Base-by-base conservation (phyloP, 1,284 basidiomycete species). In the Phlebopus sp. region DNA sequence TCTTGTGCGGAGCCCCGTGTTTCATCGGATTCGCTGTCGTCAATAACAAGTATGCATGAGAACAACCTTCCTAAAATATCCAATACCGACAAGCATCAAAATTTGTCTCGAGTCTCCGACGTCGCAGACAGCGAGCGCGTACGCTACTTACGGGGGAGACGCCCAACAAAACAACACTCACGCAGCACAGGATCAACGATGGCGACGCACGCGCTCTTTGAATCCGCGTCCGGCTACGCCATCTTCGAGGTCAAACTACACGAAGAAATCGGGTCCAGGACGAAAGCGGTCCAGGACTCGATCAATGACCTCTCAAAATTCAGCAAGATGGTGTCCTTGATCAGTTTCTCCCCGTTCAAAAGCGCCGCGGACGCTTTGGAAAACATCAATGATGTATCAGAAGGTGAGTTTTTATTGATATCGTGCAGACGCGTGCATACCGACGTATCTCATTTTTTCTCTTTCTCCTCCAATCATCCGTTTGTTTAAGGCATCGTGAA, bases 331-430 rank as follows among this genome's bases (percentile, higher is more conserved):
- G 90, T 98, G 57, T 79, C 85, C 62, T 75, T 99, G 61, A 70
- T 90, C 69, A 95, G 90, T 65, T 99, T 98, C 76, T 80, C 86
- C 50, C 96, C 97, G 2, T 99, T 97, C 79, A 93, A 92, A 69
- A 94, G 79, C 56, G 94, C 95, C 34, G 93, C 92, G 1, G 90
- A 98, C 68, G 97, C 96, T 23, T 76, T 99, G 56, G 94, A 99
- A 73, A 97, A 97, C 62, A 88, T 89, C 49, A 97, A 98, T 67
- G 95, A 99, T 70, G 74, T 99, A 14, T 98, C 96, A 5, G 96
- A 98, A 78, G 94, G 96, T 93, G 57, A 44, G 75, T 56, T 8
- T n/a, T n/a, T n/a, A n/a, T n/a, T n/a, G n/a, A n/a, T n/a, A n/a
- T n/a, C n/a, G n/a, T n/a, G n/a, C n/a, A n/a, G n/a, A n/a, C n/a